Evolutionary conservation across 179 eudicot species (phyloP), one percentile per base, ranked within the genome.

Genomic region (Beta macrorhiza): DNA sequence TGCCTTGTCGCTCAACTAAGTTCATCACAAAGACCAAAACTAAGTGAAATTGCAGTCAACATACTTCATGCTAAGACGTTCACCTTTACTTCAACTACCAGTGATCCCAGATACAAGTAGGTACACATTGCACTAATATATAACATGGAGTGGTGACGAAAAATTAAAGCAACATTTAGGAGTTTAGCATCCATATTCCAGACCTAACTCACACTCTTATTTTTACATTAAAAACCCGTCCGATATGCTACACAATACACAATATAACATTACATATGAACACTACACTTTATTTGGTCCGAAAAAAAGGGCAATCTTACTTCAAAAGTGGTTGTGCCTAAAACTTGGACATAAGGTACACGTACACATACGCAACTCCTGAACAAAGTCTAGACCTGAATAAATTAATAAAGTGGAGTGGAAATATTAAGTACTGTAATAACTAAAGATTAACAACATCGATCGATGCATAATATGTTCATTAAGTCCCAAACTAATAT

Each of bases 11-110:
- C 20, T 49, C 69, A 16, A 7, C 17, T 67, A 81, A 47, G 22
- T 42, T 9, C 42, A 57, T 15, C 42, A 2, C n/a, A 7, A 72
- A 42, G 4, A 29, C 15, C 1, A 32, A 10, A 52, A 10, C 10
- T 17, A 16, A 37, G 75, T 55, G 67, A 37, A 37, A 37, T 37
- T 37, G 42, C 42, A 3, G 42, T 37, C 42, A 37, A 37, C 42
- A 37, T 37, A 37, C 42, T 37, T 37, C 42, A 37, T 37, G 42
- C 42, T 37, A 56, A 45, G 56, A 69, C 6, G 20, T 69, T 58
- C 77, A 69, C 65, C 81, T 81, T 82, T 74, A 67, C 84, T 78
- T 84, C 80, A 62, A 70, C 1, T 56, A 74, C 72, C 79, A 81
- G 80, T 63, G 53, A 84, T 45, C 37, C 44, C 4, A 17, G 69